Conservation (phyloP, 768 basidiomycete species). For the Rhizopogon salebrosus region DNA sequence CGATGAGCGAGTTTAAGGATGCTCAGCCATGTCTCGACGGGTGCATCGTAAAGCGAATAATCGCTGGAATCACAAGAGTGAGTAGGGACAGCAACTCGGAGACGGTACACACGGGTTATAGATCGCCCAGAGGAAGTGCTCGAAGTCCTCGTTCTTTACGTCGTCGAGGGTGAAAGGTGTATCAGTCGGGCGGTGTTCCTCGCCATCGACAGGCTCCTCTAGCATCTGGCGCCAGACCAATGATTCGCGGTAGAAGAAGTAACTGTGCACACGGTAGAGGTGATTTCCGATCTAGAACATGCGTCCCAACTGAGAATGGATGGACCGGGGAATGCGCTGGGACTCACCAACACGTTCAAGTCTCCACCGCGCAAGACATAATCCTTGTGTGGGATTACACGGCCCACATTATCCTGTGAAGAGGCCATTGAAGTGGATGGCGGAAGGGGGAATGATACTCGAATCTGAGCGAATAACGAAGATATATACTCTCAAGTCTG, state of each 20-base stretch:
- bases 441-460: not conserved
- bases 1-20: slow-evolving; percentile 49
- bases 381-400: slow-evolving; percentile 21
- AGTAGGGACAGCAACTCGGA: not conserved
- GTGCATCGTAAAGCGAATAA: slow-evolving; percentile 51
- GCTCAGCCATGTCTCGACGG: slow-evolving; percentile 44
- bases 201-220: not conserved
- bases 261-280: slow-evolving; percentile 28
- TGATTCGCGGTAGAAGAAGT: slow-evolving; percentile 34
- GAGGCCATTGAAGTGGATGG: not conserved
- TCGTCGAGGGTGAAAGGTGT: slow-evolving; percentile 19
- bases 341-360: slow-evolving; percentile 45
- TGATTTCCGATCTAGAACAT: slow-evolving; percentile 27
- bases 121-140: slow-evolving; percentile 47
- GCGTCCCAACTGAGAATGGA: not conserved
- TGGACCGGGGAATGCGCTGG: not conserved
- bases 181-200: not conserved
- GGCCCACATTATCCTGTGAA: slow-evolving; percentile 5
- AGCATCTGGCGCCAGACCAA: slow-evolving; percentile 24
- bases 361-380: slow-evolving; percentile 57
- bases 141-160: slow-evolving; percentile 35
- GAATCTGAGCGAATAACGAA: too few relatives aligned
- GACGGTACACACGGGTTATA: slow-evolving; percentile 43
- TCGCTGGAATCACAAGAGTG: slow-evolving; percentile 28
- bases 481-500: not conserved